phyloP scores from a whole-genome alignment of 129 eudicot species.

The Ambrosia artemisiifolia region DNA sequence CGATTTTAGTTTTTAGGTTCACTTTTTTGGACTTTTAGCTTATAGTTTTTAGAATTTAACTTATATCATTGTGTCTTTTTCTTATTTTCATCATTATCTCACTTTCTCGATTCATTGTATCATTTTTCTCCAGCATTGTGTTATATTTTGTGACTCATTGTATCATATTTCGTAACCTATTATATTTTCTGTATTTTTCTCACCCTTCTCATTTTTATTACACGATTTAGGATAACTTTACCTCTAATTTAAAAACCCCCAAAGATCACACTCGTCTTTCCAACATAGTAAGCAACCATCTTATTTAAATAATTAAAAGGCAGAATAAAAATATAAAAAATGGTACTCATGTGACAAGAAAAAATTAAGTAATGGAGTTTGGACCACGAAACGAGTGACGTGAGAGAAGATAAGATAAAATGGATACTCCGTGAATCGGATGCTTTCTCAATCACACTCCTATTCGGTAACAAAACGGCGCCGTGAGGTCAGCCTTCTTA shows the following conservation, averaged over 20 bases:
- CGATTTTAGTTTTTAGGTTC: too few species aligned
- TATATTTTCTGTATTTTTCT: too few species aligned
- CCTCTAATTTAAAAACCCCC: background rate
- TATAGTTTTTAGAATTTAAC: too few species aligned
- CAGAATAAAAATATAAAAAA: background rate
- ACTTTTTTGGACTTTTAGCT: too few species aligned
- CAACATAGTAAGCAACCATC: background rate
- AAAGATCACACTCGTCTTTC: background rate
- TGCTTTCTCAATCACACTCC: slow-evolving; percentile 22
- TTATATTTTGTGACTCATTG: too few species aligned
- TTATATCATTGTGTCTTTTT: too few species aligned
- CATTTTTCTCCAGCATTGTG: too few species aligned
- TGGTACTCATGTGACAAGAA: slow-evolving; percentile 2
- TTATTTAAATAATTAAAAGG: background rate
- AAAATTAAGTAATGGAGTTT: slow-evolving; percentile 12
- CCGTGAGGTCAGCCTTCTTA: slow-evolving; percentile 29
- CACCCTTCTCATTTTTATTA: too few species aligned
- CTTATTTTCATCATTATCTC: too few species aligned
- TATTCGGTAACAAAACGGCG: slow-evolving; percentile 41
- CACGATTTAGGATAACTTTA: too few species aligned
- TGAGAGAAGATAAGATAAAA: slow-evolving; percentile 32
- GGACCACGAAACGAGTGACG: slow-evolving; percentile 24
- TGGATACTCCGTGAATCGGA: slow-evolving; percentile 40
- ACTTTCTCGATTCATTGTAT: too few species aligned
- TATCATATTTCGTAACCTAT: too few species aligned